These are phyloP conservation scores for Guillardia theta DNA, from an alignment of 78 protist genomes.

Conservation along the genomic window DNA sequence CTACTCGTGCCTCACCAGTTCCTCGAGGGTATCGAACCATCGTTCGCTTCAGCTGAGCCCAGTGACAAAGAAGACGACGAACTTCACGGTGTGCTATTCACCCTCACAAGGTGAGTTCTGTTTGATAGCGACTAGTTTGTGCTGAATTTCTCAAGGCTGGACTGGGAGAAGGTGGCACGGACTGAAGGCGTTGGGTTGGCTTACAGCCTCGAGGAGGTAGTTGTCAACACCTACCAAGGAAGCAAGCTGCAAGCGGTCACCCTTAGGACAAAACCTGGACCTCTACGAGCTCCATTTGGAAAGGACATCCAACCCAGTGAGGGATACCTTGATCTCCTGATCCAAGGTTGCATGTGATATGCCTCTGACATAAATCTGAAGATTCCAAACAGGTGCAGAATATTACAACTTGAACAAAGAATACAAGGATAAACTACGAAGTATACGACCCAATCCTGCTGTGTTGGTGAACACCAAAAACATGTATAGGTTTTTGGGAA, in stretches of 20 bases:
- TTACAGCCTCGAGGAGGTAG: neutral
- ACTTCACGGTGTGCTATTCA: neutral
- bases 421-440: too few relatives aligned
- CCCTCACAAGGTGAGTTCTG: neutral
- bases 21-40: neutral
- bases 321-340: neutral
- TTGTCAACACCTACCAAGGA: neutral
- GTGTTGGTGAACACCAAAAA: too few relatives aligned
- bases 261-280: neutral
- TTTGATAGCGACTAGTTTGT: neutral
- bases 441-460: too few relatives aligned
- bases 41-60: neutral
- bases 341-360: too few relatives aligned
- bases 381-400: too few relatives aligned
- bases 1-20: neutral
- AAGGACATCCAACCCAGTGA: neutral
- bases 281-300: neutral
- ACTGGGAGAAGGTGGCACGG: neutral
- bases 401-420: too few relatives aligned
- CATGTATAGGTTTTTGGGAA: too few relatives aligned
- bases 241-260: neutral
- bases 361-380: too few relatives aligned
- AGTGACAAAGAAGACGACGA: neutral
- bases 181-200: neutral
- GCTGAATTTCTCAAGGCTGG: neutral